Base-by-base conservation (phyloP, 2,329 filamentous ascomycete genomes). In the Aotearoamyces nothofagi region DNA sequence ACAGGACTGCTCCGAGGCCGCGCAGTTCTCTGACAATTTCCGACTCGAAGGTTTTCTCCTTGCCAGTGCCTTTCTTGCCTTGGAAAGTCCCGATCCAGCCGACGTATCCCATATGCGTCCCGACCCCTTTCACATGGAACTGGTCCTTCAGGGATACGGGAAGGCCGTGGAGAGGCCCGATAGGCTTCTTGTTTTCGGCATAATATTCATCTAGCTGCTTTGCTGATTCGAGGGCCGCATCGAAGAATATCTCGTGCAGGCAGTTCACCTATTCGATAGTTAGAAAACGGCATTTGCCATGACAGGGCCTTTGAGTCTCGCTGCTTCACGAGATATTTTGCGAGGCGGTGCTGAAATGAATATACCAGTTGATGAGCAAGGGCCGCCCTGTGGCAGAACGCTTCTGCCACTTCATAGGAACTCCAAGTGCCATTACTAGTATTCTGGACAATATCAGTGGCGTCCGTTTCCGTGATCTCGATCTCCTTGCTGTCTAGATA, bases 81-180 rank as follows among this genome's bases (percentile, higher is more conserved):
- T 75, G 51, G 37, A 72, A 66, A 0, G 64, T 66, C 5, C 62
- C 64, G n/a, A 76, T 64, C 61, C 69, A 72, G n/a, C 70, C 68
- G 14, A 75, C 56, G 41, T 75, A 77, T 9, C 69, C 71, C 57
- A 76, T 76, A 11, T 41, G 51, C 25, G 41, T 45, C 38, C 39
- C 44, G 14, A 44, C 49, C 32, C 39, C 50, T 35, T 35, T 49
- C 20, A 42, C 47, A 38, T 41, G 47, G 37, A 39, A 49, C 36
- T 50, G 51, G 29, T 57, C 54, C 27, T 57, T 57, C 13, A 56
- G 34, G 32, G 49, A 52, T 11, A 58, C 44, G 15, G 54, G 54
- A 10, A 57, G 38, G n/a, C 57, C 46, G 39, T 60, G 49, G 24
- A 57, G 42, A 6, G 53, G 53, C 3, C 55, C 55, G 44, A 52